A percentile compares a stretch with the other conserved stretches of the same genome.
Conservation (phyloP, 495 filamentous ascomycete genomes). For the Cercophora scortea region DNA sequence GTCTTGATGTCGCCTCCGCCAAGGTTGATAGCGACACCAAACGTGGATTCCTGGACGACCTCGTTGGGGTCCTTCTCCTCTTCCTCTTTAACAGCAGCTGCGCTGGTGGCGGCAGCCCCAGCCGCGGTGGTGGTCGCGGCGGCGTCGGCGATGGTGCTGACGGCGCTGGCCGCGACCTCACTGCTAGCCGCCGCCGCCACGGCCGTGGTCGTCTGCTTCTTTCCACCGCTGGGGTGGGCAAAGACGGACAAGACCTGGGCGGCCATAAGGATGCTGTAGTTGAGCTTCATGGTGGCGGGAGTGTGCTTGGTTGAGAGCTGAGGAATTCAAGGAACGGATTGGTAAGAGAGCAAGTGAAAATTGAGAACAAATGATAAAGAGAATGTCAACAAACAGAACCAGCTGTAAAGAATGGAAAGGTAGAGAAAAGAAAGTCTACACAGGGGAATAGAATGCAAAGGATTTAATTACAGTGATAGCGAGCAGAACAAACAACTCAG, state of each 20-base stretch:
- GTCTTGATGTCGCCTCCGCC: slow-evolving; percentile 20
- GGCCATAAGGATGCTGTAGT: slow-evolving; percentile 14
- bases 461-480: too few species aligned
- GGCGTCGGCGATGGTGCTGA: slow-evolving; percentile 5
- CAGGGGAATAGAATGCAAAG: too few species aligned
- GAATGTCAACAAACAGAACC: too few species aligned
- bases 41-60: slow-evolving; percentile 16
- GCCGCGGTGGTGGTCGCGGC: slow-evolving; percentile 3
- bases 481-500: too few species aligned
- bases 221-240: slow-evolving; percentile 12
- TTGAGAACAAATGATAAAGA: too few species aligned
- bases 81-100: slow-evolving; percentile 2
- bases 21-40: slow-evolving; percentile 15
- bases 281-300: slow-evolving; percentile 18
- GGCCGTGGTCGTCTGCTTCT: background rate
- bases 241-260: slow-evolving; percentile 16
- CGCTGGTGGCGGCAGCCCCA: background rate
- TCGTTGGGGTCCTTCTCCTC: slow-evolving; percentile 17
- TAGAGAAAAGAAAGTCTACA: too few species aligned
- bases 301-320: background rate
- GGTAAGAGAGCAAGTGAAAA: too few species aligned
- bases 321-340: too few species aligned
- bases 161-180: background rate
- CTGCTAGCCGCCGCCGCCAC: background rate
- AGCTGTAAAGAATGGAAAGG: too few species aligned